Base-by-base conservation (phyloP, 441 rosid genomes). In the Euphorbia schlechtendalii region DNA sequence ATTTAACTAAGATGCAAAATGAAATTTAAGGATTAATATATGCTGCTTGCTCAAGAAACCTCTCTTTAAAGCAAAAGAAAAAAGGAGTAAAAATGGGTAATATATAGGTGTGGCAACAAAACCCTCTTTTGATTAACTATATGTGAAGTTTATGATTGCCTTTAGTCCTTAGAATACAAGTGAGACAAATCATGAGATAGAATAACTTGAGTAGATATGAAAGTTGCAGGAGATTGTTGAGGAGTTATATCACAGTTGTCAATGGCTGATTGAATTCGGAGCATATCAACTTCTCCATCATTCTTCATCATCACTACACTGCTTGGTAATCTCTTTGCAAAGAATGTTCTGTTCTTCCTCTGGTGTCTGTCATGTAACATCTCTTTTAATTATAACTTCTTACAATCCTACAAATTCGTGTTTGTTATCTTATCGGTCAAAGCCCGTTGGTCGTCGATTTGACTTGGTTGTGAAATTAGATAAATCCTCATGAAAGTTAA, bases 301-400 rank as follows among this genome's bases (percentile, higher is more conserved):
- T 57, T 48, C 18, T 74, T 80, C 81, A 80, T 72, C 67, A 77
- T 64, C 58, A 80, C 74, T 41, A 69, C 74, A 54, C 54, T 77
- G 65, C 77, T 67, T 5, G 77, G 81, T 22, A 74, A 24, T 57
- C 81, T 77, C 64, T 74, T 63, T 55, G 73, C 75, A 36, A 69
- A 80, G 66, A 74, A 80, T 49, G 71, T 58, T 65, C 59, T 74
- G 72, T 77, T 68, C 72, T 70, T 77, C 25, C 76, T 74, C 32
- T 64, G 70, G 51, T 70, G 83, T 20, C 83, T 79, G 59, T 28
- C 63, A 30, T 3, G 24, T 15, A 61, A 15, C 7, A 27, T 36
- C 20, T 41, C 14, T 12, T 22, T 36, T 52, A n/a, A n/a, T n/a
- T n/a, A n/a, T n/a, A n/a, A n/a, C n/a, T n/a, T n/a, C n/a, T 54